Conservation (phyloP, 805 yeast genomes). For the Starmerella asiatica region DNA sequence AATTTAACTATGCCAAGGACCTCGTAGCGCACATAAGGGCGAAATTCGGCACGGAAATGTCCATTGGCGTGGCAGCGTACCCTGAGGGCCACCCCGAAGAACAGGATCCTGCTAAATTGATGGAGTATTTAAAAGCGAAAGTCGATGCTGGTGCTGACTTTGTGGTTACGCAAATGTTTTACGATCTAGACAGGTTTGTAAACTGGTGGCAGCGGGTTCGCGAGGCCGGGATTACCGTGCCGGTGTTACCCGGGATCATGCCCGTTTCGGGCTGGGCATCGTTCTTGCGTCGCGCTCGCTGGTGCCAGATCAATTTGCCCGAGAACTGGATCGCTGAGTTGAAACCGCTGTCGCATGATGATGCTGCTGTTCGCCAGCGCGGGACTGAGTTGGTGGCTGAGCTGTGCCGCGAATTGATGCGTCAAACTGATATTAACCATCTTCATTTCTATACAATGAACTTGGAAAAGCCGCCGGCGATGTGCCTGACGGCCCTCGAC, state of each 20-base stretch:
- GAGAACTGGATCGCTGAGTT: constrained; percentile 51
- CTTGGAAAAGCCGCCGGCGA: constrained; percentile 76
- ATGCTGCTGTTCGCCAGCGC: constrained; percentile 66
- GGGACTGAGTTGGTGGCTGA: constrained; percentile 74
- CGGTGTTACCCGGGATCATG: constrained; percentile 96
- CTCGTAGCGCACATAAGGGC: constrained; percentile 60
- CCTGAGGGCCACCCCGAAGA: constrained; percentile 98
- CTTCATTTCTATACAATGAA: constrained; percentile 97
- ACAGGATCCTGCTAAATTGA: constrained; percentile 37
- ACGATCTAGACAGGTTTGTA: constrained; percentile 77
- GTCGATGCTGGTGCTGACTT: constrained; percentile 91
- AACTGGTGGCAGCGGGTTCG: constrained; percentile 66
- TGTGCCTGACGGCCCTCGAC: constrained; percentile 67
- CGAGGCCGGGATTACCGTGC: constrained; percentile 59
- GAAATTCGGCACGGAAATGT: constrained; percentile 76
- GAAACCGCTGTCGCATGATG: constrained; percentile 81
- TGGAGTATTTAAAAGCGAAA: constrained; percentile 64
- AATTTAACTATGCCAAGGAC: constrained; percentile 74
- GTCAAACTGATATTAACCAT: constrained; percentile 64
- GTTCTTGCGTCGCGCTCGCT: constrained; percentile 80
- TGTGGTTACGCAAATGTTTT: constrained; percentile 92
- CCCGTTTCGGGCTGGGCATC: constrained; percentile 93
- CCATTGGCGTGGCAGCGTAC: constrained; percentile 92
- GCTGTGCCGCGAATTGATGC: constrained; percentile 55
- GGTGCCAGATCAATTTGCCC: constrained; percentile 84